These are phyloP conservation scores for Boletellus ananiceps DNA, from an alignment of 768 basidiomycete genomes.

Conservation along the genomic window DNA sequence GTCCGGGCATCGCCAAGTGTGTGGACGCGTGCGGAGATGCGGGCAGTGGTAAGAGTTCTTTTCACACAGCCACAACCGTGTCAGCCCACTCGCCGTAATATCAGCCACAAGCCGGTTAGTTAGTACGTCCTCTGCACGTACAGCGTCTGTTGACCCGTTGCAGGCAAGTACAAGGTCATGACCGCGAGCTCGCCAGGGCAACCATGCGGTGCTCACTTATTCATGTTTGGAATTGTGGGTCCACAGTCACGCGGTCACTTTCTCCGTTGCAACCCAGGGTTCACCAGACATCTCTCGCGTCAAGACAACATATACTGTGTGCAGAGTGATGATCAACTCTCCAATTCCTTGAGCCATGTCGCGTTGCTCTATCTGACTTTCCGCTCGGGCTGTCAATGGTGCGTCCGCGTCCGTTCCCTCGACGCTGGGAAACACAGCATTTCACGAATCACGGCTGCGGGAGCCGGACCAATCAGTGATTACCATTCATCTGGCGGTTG, in stretches of 20 bases:
- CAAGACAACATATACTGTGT: neutral
- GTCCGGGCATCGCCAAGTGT: constrained; percentile 10
- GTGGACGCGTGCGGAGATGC: no score
- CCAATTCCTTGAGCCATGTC: neutral
- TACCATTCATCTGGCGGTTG: neutral
- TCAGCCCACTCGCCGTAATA: no score
- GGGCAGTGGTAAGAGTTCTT: neutral
- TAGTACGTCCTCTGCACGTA: no score
- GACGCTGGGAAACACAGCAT: constrained; percentile 1
- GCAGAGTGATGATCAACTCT: neutral
- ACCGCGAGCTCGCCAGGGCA: no score
- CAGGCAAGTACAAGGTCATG: no score
- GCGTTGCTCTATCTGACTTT: neutral
- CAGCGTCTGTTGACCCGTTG: no score
- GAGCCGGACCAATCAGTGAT: constrained; percentile 4
- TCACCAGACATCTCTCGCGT: no score
- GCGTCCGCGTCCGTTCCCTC: constrained; percentile 1
- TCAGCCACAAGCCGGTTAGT: no score
- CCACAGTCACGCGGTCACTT: no score
- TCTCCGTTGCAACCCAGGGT: no score
- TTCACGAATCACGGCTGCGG: neutral
- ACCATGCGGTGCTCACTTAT: no score
- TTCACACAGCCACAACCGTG: neutral
- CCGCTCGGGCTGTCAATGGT: neutral
- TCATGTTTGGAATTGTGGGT: no score